Percentiles rank a stretch among this genome's conserved stretches.
phyloP scores from a whole-genome alignment of 2,329 filamentous ascomycete species.

The Aureobasidium pullulans region DNA sequence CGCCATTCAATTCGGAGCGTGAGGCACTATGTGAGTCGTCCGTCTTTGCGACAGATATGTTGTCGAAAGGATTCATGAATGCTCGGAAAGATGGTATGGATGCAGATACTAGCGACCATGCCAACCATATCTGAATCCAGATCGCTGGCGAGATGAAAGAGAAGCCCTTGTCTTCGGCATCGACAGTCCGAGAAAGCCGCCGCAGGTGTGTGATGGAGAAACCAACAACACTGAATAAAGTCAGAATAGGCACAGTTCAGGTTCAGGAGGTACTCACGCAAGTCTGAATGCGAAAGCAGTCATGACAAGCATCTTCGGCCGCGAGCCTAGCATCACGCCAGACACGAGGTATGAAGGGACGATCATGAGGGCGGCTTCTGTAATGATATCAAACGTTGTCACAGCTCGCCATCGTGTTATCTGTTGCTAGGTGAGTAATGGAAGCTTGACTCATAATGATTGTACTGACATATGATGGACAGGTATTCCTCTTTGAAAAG shows the following conservation, averaged over 20 bases:
- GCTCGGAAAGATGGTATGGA: slow-evolving; percentile 15
- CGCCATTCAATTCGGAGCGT: slow-evolving; percentile 3
- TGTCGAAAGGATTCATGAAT: slow-evolving; percentile 15
- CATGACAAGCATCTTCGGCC: slow-evolving; percentile 9
- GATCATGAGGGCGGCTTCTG: slow-evolving; percentile 10
- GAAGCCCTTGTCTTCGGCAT: not conserved
- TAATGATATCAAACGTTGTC: slow-evolving; percentile 12
- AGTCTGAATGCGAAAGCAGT: slow-evolving; percentile 1
- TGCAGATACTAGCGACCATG: slow-evolving; percentile 14
- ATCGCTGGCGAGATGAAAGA: slow-evolving; percentile 2
- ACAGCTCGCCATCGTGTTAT: slow-evolving; percentile 9
- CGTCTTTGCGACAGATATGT: not conserved
- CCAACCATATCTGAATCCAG: slow-evolving; percentile 15
- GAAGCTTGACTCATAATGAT: no score
- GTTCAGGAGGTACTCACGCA: not conserved
- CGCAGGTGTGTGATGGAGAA: not conserved
- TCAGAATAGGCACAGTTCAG: not conserved
- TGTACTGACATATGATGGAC: slow-evolving; percentile 1
- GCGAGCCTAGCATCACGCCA: not conserved
- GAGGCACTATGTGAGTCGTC: slow-evolving; percentile 4
- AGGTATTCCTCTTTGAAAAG: not conserved
- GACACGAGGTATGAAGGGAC: slow-evolving; percentile 8
- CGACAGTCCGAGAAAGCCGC: not conserved
- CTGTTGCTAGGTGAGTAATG: not conserved
- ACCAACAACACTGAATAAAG: not conserved